phyloP scores from a whole-genome alignment of 2,329 filamentous ascomycete genomes.

The Cladophialophora yegresii region DNA sequence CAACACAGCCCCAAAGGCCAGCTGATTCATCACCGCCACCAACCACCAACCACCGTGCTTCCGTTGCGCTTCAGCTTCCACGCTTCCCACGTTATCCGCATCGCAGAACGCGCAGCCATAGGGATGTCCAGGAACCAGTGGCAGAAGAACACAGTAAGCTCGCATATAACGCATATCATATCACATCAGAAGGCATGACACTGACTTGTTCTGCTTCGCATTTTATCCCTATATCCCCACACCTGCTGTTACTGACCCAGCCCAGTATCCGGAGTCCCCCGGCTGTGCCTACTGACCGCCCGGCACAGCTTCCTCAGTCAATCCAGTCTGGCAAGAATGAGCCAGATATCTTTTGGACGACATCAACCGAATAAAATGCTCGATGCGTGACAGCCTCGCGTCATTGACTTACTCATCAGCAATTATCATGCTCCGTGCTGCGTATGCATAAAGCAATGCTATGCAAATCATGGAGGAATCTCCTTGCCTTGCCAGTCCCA shows the following conservation, averaged over 20 bases:
- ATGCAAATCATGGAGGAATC: slow-evolving; percentile 28
- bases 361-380: neutral
- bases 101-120: slow-evolving; percentile 14
- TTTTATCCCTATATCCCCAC: neutral
- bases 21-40: slow-evolving; percentile 28
- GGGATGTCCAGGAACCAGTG: slow-evolving; percentile 9
- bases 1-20: slow-evolving; percentile 13
- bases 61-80: slow-evolving; percentile 22
- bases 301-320: slow-evolving; percentile 1
- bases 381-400: slow-evolving; percentile 12
- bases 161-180: slow-evolving; percentile 8
- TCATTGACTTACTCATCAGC: slow-evolving; percentile 13
- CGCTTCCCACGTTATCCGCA: slow-evolving; percentile 17
- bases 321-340: neutral
- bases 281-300: slow-evolving; percentile 2
- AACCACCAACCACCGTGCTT: slow-evolving; percentile 12
- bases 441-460: neutral
- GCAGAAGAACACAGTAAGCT: slow-evolving; percentile 22
- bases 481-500: slow-evolving; percentile 37
- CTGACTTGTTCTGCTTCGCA: neutral
- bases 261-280: slow-evolving; percentile 3
- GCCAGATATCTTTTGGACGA: neutral
- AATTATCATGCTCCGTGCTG: slow-evolving; percentile 3
- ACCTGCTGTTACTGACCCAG: neutral
- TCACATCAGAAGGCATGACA: neutral